Percentiles rank a stretch among this genome's conserved stretches.
These are phyloP conservation scores for Rubroshorea leprosula DNA, from an alignment of 345 rosid species.

Conservation along the genomic window DNA sequence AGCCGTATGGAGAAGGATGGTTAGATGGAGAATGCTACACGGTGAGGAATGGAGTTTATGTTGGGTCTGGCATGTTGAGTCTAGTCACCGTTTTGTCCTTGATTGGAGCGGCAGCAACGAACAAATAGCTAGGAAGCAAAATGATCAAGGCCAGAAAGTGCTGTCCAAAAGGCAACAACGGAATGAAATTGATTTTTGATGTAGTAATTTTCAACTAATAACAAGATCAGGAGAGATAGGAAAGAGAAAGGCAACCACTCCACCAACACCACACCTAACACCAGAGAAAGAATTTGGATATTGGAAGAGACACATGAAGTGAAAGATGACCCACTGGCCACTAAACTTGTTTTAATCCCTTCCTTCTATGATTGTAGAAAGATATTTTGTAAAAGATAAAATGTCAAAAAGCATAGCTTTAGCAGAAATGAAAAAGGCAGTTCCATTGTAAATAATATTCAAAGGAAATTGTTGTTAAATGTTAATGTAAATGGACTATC, in stretches of 20 bases:
- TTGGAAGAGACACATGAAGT: neutral
- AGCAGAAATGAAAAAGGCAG: slow-evolving; percentile 7
- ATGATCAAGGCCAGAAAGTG: slow-evolving; percentile 24
- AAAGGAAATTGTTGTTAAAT: too few species aligned
- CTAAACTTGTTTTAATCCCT: neutral
- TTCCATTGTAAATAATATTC: slow-evolving; percentile 3
- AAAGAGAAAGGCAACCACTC: neutral
- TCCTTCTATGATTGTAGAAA: too few species aligned
- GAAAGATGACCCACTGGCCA: neutral
- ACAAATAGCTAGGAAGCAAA: neutral
- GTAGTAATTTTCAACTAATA: slow-evolving; percentile 13
- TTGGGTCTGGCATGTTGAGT: slow-evolving; percentile 43
- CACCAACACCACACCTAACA: too few species aligned
- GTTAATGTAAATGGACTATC: too few species aligned
- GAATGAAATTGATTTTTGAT: too few species aligned
- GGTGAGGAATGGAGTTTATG: slow-evolving; percentile 53
- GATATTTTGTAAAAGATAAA: neutral
- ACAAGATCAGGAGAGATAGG: slow-evolving; percentile 16
- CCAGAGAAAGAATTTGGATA: too few species aligned
- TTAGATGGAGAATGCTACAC: slow-evolving; percentile 59
- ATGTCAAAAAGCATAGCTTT: neutral
- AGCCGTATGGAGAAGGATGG: slow-evolving; percentile 71
- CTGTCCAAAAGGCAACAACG: slow-evolving; percentile 21
- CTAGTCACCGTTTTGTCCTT: slow-evolving; percentile 30
- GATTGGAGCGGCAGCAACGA: slow-evolving; percentile 31